These are phyloP conservation scores for Pleurotus tuoliensis DNA, from an alignment of 768 basidiomycete species.

Conservation along the genomic window DNA sequence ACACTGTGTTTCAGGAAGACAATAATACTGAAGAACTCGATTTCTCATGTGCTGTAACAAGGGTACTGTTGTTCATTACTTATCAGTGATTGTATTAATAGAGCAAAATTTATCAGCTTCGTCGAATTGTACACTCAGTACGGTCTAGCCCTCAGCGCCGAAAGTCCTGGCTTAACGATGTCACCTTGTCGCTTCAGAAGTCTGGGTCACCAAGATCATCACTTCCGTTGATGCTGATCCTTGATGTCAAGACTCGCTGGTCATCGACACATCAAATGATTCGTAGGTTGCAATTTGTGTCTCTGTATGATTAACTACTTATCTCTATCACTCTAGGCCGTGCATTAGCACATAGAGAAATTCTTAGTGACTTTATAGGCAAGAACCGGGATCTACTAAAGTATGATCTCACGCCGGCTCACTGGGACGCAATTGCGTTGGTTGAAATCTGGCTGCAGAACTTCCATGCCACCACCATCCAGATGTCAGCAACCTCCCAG, in stretches of 20 bases:
- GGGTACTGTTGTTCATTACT: too few relatives aligned
- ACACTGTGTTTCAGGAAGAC: conserved; percentile 11
- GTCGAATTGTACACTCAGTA: conserved; percentile 13
- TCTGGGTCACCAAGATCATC: not conserved
- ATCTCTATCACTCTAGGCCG: not conserved
- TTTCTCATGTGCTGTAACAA: too few relatives aligned
- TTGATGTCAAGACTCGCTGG: conserved; percentile 26
- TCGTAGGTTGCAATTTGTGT: conserved; percentile 10
- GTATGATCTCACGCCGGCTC: too few relatives aligned
- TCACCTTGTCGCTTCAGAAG: not conserved
- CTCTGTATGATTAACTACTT: not conserved
- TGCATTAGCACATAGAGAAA: not conserved
- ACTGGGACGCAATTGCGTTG: too few relatives aligned
- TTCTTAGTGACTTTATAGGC: not conserved
- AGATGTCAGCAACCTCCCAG: not conserved
- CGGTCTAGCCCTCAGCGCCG: conserved; percentile 15
- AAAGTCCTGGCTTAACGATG: not conserved
- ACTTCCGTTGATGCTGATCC: conserved; percentile 21
- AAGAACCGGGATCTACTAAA: not conserved
- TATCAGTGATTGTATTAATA: too few relatives aligned
- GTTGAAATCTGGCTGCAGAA: not conserved
- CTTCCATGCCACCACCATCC: conserved; percentile 22
- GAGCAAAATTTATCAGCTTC: conserved; percentile 9
- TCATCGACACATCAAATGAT: conserved; percentile 28
- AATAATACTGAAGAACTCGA: not conserved